A percentile compares a stretch with the other conserved stretches of the same genome.
Conservation (phyloP, 257 asterid species). For the Solanum lycopersicoides region DNA sequence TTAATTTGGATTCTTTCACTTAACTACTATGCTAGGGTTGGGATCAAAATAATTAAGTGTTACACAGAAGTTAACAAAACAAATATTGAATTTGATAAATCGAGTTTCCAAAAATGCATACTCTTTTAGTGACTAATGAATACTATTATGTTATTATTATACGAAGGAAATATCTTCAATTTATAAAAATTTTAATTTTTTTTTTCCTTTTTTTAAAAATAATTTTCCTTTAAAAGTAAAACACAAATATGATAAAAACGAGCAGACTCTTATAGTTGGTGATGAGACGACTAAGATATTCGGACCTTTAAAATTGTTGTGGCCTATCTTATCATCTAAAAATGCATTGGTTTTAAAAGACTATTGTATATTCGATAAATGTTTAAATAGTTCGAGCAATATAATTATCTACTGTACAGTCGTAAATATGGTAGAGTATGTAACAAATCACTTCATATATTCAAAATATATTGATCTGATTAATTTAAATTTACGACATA, state of each 20-base stretch:
- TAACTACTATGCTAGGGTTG: neutral
- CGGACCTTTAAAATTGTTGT: neutral
- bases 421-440: too few relatives aligned
- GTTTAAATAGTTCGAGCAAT: too few relatives aligned
- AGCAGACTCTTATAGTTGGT: neutral
- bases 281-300: neutral
- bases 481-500: too few relatives aligned
- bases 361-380: too few relatives aligned
- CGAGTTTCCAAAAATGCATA: neutral
- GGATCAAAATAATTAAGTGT: neutral
- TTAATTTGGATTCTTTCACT: neutral
- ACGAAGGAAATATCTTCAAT: neutral
- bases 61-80: neutral
- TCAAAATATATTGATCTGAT: too few relatives aligned
- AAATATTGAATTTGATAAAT: neutral
- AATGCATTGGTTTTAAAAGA: too few relatives aligned
- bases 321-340: neutral
- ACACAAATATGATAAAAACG: neutral
- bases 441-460: too few relatives aligned
- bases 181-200: neutral
- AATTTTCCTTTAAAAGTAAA: neutral
- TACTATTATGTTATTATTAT: neutral
- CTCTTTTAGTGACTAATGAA: neutral
- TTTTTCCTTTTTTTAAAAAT: too few relatives aligned
- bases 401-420: too few relatives aligned